Percentiles rank a stretch among this genome's conserved stretches.
phyloP scores from a whole-genome alignment of 805 yeast genomes.

The Yarrowia sp. region DNA sequence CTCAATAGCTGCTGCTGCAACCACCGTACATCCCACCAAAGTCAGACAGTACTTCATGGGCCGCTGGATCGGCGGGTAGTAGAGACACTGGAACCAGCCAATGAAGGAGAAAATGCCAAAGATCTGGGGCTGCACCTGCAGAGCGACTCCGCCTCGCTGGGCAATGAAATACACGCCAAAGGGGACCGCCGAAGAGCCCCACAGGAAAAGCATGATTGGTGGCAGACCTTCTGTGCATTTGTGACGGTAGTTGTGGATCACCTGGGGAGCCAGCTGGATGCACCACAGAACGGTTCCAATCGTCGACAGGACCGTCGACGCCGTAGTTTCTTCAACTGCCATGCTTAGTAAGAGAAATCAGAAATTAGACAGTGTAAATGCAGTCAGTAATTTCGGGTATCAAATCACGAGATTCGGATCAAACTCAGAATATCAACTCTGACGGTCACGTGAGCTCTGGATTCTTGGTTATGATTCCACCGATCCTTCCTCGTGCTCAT shows the following conservation, averaged over 20 bases:
- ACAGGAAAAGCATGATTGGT: conserved; percentile 82
- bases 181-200: conserved; percentile 84
- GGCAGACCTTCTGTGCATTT: conserved; percentile 89
- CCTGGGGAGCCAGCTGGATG: conserved; percentile 86
- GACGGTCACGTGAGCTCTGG: neutral
- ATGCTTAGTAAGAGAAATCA: conserved; percentile 19
- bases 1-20: conserved; percentile 64
- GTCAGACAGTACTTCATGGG: conserved; percentile 51
- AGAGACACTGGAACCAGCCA: conserved; percentile 71
- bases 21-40: conserved; percentile 52
- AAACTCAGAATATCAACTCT: too few relatives aligned
- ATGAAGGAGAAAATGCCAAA: conserved; percentile 73
- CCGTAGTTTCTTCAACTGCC: conserved; percentile 47
- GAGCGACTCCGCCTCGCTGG: conserved; percentile 72
- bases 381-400: too few relatives aligned
- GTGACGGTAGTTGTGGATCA: conserved; percentile 70
- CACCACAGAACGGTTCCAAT: conserved; percentile 94
- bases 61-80: conserved; percentile 71
- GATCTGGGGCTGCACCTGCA: conserved; percentile 86
- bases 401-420: too few relatives aligned
- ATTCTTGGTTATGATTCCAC: too few relatives aligned
- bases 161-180: conserved; percentile 84
- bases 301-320: conserved; percentile 81
- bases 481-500: neutral
- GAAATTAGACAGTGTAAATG: too few relatives aligned